Conservation (phyloP, 1,284 basidiomycete genomes). For the Irpex sp. region DNA sequence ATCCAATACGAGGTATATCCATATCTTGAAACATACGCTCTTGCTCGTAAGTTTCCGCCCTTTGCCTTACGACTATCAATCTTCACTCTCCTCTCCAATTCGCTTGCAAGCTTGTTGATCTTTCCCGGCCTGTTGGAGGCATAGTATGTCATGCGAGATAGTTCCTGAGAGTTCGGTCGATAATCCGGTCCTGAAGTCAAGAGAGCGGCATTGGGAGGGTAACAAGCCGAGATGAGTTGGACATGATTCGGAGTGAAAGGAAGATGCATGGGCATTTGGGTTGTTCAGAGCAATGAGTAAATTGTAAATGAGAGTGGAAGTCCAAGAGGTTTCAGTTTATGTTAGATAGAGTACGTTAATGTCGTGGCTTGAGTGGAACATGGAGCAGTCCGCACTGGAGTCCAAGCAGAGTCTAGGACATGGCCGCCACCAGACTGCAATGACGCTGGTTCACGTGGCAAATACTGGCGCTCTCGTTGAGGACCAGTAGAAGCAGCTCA, state of each 20-base stretch:
- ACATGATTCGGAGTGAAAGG: slow-evolving; percentile 82
- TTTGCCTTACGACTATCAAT: slow-evolving; percentile 68
- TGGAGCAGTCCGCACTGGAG: not conserved
- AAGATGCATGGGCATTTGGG: slow-evolving; percentile 37
- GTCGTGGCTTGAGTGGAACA: not conserved
- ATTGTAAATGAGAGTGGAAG: slow-evolving; percentile 9
- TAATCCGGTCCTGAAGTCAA: slow-evolving; percentile 77
- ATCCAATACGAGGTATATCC: not conserved
- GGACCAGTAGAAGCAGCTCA: not conserved
- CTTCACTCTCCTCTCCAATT: slow-evolving; percentile 77
- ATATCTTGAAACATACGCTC: slow-evolving; percentile 62
- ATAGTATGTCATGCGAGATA: slow-evolving; percentile 91
- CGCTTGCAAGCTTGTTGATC: slow-evolving; percentile 80
- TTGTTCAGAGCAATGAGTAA: slow-evolving; percentile 1
- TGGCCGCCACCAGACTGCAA: not conserved
- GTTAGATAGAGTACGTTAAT: not conserved
- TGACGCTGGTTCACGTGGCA: not conserved
- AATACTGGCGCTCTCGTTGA: not conserved
- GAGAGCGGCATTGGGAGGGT: slow-evolving; percentile 81
- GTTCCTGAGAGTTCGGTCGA: slow-evolving; percentile 85
- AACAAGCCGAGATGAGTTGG: slow-evolving; percentile 86
- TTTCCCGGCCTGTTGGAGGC: slow-evolving; percentile 89
- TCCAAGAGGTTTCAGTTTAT: not conserved
- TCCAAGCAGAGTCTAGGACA: not conserved
- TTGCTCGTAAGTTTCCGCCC: slow-evolving; percentile 69